Conservation (phyloP, 768 basidiomycete species). For the Chiua virens region DNA sequence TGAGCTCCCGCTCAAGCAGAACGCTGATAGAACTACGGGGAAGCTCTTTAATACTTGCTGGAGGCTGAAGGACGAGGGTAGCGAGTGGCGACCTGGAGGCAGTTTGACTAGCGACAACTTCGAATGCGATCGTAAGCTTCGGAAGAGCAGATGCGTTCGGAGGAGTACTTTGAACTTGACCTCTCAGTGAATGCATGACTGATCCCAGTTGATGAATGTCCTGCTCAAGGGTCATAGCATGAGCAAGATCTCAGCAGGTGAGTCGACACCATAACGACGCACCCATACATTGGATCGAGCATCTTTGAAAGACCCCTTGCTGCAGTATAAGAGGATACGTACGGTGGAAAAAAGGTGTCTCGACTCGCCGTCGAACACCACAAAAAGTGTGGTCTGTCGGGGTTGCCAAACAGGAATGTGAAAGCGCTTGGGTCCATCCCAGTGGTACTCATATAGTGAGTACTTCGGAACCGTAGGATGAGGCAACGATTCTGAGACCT, state of each 20-base stretch:
- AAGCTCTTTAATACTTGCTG: constrained; percentile 5
- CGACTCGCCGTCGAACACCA: constrained; percentile 22
- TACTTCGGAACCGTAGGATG: constrained; percentile 1
- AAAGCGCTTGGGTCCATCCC: constrained; percentile 22
- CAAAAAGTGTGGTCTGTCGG: constrained; percentile 20
- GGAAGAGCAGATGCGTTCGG: constrained; percentile 18
- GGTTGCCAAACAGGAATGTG: constrained; percentile 25
- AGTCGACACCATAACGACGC: constrained; percentile 1
- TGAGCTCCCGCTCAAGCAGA: constrained; percentile 14
- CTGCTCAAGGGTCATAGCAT: constrained; percentile 2
- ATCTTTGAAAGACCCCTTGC: constrained; percentile 4
- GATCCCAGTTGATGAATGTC: constrained; percentile 18
- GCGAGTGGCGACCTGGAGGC: constrained; percentile 6
- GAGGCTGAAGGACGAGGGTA: constrained; percentile 14
- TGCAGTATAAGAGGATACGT: constrained; percentile 20
- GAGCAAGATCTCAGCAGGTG: not conserved
- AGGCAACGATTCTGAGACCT: constrained; percentile 6
- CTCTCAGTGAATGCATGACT: constrained; percentile 8
- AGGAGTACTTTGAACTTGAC: not conserved
- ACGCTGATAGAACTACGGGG: constrained; percentile 2
- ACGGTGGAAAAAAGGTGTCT: constrained; percentile 21
- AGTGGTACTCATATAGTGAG: constrained; percentile 21
- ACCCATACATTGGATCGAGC: constrained; percentile 20
- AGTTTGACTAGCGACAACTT: constrained; percentile 11
- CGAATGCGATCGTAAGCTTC: constrained; percentile 19